A percentile compares a stretch with the other conserved stretches of the same genome.
Conservation (phyloP, 2,329 filamentous ascomycete species). For the Exophiala mesophila region DNA sequence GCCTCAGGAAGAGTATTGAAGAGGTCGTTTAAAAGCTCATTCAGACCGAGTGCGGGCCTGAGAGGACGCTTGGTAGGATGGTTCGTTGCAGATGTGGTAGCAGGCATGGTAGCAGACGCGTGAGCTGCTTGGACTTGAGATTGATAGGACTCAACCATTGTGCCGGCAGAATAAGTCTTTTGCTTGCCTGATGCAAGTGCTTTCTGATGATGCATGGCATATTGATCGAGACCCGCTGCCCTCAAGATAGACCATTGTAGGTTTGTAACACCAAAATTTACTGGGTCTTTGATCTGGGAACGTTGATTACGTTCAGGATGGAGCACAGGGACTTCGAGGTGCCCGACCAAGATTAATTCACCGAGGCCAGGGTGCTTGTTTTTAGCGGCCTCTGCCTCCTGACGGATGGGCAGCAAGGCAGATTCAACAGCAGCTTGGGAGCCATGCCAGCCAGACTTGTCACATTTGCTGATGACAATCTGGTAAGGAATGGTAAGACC, state of each 20-base stretch:
- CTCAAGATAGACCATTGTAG: slow-evolving; percentile 60
- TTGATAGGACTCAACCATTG: not conserved
- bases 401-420: slow-evolving; percentile 9
- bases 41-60: not conserved
- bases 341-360: slow-evolving; percentile 25
- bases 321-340: slow-evolving; percentile 38
- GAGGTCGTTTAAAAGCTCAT: not conserved
- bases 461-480: slow-evolving; percentile 62
- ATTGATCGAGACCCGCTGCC: slow-evolving; percentile 54
- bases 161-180: not conserved
- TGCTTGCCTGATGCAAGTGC: not conserved
- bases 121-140: not conserved
- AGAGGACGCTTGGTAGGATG: too few relatives aligned
- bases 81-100: not conserved
- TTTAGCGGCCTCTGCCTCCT: slow-evolving; percentile 7
- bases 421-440: slow-evolving; percentile 15
- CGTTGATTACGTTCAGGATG: not conserved
- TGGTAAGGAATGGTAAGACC: slow-evolving; percentile 58
- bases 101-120: not conserved
- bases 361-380: slow-evolving; percentile 27
- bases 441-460: slow-evolving; percentile 47
- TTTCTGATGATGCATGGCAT: slow-evolving; percentile 9
- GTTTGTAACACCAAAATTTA: slow-evolving; percentile 55
- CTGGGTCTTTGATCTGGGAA: slow-evolving; percentile 4
- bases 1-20: not conserved